These are phyloP conservation scores for Neopestalotiopsis sp. DNA, from an alignment of 2,329 filamentous ascomycete genomes.

Conservation along the genomic window DNA sequence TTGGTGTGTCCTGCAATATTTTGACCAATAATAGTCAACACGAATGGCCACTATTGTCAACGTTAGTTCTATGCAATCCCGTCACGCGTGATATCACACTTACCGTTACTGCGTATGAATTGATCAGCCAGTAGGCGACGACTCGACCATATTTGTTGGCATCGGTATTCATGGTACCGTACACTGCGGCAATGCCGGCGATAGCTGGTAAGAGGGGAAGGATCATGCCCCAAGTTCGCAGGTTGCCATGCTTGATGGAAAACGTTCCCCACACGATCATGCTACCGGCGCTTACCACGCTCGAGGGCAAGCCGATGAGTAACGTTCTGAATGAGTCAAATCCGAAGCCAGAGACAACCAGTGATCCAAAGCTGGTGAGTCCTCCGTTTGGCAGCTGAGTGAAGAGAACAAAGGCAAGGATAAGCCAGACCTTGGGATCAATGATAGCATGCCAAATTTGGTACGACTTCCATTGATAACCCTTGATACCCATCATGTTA, in stretches of 20 bases:
- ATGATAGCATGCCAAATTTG: constrained; percentile 52
- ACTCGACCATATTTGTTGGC: constrained; percentile 58
- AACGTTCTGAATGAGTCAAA: constrained; percentile 29
- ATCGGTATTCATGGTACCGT: constrained; percentile 30
- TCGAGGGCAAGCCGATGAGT: constrained; percentile 29
- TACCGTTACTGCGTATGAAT: constrained; percentile 34
- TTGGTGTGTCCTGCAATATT: constrained; percentile 42
- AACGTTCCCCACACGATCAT: constrained; percentile 32
- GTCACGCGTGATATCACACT: neutral
- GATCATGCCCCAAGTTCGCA: constrained; percentile 34
- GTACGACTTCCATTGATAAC: constrained; percentile 49
- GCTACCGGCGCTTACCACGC: constrained; percentile 31
- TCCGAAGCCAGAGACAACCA: constrained; percentile 31
- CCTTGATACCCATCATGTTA: constrained; percentile 29
- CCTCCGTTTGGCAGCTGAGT: constrained; percentile 64
- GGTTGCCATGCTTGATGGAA: constrained; percentile 30
- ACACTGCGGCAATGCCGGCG: constrained; percentile 32
- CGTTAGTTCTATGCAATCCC: neutral
- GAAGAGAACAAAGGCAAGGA: constrained; percentile 58
- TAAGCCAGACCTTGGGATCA: constrained; percentile 62
- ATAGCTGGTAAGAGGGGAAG: constrained; percentile 33
- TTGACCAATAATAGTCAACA: constrained; percentile 38
- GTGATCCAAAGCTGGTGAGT: constrained; percentile 27
- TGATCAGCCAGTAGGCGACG: constrained; percentile 56
- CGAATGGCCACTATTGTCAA: constrained; percentile 26